Conservation (phyloP, 345 rosid species). For the Ceriops decandra region DNA sequence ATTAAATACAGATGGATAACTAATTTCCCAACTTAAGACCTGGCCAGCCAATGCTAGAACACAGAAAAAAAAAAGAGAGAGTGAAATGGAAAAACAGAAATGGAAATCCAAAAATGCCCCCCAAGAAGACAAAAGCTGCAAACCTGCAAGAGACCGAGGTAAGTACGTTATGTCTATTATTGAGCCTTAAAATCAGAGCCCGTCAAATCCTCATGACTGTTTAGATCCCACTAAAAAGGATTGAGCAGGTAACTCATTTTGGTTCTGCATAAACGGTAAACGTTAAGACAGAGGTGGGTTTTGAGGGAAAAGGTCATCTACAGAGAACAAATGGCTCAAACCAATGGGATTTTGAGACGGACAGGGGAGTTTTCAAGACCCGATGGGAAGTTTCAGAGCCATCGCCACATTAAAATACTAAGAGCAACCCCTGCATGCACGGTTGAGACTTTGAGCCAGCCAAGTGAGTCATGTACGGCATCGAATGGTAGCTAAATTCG, state of each 20-base stretch:
- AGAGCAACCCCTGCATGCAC: background rate
- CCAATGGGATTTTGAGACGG: conserved; percentile 19
- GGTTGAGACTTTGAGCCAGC: conserved; percentile 12
- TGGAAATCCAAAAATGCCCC: background rate
- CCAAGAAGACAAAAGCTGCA: background rate
- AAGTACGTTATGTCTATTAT: background rate
- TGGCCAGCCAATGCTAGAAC: background rate
- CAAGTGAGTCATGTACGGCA: conserved; percentile 6
- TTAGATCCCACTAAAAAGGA: conserved; percentile 6
- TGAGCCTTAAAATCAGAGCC: background rate
- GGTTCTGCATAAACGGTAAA: background rate
- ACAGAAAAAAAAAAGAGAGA: background rate
- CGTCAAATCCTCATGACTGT: conserved; percentile 17
- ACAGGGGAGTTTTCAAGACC: background rate
- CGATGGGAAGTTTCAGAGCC: conserved; percentile 31
- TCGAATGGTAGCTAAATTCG: background rate
- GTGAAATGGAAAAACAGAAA: background rate
- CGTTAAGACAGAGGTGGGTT: background rate
- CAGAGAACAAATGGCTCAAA: conserved; percentile 26
- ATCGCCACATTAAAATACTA: conserved; percentile 20
- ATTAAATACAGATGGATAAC: conserved; percentile 11
- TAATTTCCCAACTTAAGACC: conserved; percentile 13
- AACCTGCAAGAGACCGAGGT: conserved; percentile 1
- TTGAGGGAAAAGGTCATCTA: conserved; percentile 11
- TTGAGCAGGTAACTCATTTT: conserved; percentile 1